phyloP scores from a whole-genome alignment of 148 eudicot species.

The Camellia lanceoleosa region DNA sequence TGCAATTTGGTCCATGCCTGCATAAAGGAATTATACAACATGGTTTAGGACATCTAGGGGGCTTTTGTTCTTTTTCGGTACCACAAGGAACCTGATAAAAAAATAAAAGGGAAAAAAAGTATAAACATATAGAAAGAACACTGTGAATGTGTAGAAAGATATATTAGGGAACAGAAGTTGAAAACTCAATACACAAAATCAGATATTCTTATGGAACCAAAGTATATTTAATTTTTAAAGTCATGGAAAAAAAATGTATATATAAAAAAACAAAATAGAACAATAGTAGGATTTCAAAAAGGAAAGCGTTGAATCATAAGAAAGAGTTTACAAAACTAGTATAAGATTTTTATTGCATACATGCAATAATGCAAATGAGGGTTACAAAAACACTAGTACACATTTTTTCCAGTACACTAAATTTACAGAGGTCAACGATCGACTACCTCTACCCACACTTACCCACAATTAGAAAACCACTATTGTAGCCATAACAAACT shows the following conservation, averaged over 20 bases:
- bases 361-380: too few species aligned
- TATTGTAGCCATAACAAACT: neutral
- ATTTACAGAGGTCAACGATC: too few species aligned
- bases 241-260: neutral
- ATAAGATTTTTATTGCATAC: neutral
- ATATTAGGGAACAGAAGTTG: neutral
- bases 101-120: neutral
- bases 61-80: conserved; percentile 82
- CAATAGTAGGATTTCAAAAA: neutral
- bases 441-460: too few species aligned
- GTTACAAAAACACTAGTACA: too few species aligned
- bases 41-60: conserved; percentile 84
- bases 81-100: conserved; percentile 93
- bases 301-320: neutral
- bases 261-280: neutral
- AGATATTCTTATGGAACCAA: neutral
- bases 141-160: neutral
- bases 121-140: neutral
- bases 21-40: conserved; percentile 70
- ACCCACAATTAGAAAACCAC: too few species aligned
- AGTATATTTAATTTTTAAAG: neutral
- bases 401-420: too few species aligned
- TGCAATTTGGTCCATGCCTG: conserved; percentile 59
- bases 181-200: neutral
- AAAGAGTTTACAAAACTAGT: neutral